Percentiles rank a stretch among this genome's conserved stretches.
Evolutionary conservation across 2,329 filamentous ascomycete genomes (phyloP).

Genomic region (Beauveria sp.): DNA sequence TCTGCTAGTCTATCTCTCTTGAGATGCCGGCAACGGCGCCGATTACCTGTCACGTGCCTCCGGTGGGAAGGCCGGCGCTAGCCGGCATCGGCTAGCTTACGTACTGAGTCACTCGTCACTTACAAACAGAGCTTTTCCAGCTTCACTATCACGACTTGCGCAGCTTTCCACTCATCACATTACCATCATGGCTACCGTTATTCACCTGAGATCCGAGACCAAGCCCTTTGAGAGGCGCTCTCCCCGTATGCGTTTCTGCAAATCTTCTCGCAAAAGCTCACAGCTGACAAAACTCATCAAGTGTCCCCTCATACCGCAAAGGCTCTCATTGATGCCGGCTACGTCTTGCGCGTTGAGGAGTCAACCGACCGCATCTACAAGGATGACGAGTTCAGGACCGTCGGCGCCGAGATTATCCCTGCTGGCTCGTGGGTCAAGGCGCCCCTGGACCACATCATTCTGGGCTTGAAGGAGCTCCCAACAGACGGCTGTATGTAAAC

Average conservation of each 20-base stretch:
- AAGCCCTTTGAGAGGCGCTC: constrained; percentile 14
- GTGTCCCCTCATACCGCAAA: constrained; percentile 21
- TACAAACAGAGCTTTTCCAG: background rate
- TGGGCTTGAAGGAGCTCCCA: constrained; percentile 72
- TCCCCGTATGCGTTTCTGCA: background rate
- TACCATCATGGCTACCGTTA: constrained; percentile 10
- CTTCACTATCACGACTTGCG: background rate
- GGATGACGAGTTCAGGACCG: constrained; percentile 50
- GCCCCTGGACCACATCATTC: constrained; percentile 59
- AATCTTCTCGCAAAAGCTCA: background rate
- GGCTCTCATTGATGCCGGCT: constrained; percentile 57
- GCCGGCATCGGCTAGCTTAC: background rate
- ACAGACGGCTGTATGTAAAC: constrained; percentile 52
- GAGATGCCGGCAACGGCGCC: background rate
- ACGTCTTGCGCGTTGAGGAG: constrained; percentile 58
- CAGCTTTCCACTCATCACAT: constrained; percentile 1
- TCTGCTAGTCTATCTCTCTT: too few species aligned
- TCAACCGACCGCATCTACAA: constrained; percentile 57
- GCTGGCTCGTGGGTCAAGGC: constrained; percentile 62
- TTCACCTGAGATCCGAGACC: constrained; percentile 13
- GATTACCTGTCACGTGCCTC: background rate
- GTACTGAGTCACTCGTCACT: background rate
- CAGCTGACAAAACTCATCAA: background rate
- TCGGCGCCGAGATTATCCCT: constrained; percentile 57
- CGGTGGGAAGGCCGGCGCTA: background rate